Evolutionary conservation across 768 basidiomycete genomes (phyloP).

Genomic region (Agrocybe chaxingu): DNA sequence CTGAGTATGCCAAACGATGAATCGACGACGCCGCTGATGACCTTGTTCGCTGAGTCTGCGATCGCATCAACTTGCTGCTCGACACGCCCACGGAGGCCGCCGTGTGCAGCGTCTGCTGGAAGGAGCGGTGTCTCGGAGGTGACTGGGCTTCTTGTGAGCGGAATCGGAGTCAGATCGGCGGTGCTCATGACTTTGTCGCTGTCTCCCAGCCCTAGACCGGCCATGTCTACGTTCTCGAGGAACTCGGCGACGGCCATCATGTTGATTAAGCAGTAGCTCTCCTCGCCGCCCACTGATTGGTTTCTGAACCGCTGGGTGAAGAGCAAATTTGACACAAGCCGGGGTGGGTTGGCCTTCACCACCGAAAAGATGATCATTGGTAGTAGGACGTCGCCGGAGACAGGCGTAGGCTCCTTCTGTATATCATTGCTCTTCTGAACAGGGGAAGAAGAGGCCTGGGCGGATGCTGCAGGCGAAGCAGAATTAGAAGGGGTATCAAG

Average conservation of each 20-base stretch:
- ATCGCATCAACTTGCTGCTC: slow-evolving; percentile 79
- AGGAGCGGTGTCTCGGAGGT: slow-evolving; percentile 43
- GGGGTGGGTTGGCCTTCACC: slow-evolving; percentile 87
- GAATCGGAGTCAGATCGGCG: slow-evolving; percentile 79
- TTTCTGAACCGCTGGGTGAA: slow-evolving; percentile 61
- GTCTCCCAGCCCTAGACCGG: slow-evolving; percentile 56
- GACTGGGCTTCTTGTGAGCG: slow-evolving; percentile 54
- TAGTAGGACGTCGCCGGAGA: slow-evolving; percentile 86
- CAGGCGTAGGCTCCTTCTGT: slow-evolving; percentile 41
- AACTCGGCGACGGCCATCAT: slow-evolving; percentile 95
- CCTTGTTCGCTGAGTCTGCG: slow-evolving; percentile 79
- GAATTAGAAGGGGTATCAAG: slow-evolving; percentile 9
- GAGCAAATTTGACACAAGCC: slow-evolving; percentile 70
- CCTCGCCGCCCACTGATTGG: slow-evolving; percentile 69
- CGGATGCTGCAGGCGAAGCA: slow-evolving; percentile 7
- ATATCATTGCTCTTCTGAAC: slow-evolving; percentile 7
- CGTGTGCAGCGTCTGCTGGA: slow-evolving; percentile 43
- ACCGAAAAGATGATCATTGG: slow-evolving; percentile 93
- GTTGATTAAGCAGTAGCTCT: slow-evolving; percentile 91
- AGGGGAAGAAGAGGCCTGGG: slow-evolving; percentile 13
- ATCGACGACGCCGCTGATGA: slow-evolving; percentile 86
- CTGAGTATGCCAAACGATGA: slow-evolving; percentile 86
- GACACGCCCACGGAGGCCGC: slow-evolving; percentile 65
- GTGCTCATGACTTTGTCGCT: slow-evolving; percentile 60
- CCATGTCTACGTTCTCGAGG: slow-evolving; percentile 90